phyloP scores from a whole-genome alignment of 2,329 filamentous ascomycete species.

The Sarocladium strictum region DNA sequence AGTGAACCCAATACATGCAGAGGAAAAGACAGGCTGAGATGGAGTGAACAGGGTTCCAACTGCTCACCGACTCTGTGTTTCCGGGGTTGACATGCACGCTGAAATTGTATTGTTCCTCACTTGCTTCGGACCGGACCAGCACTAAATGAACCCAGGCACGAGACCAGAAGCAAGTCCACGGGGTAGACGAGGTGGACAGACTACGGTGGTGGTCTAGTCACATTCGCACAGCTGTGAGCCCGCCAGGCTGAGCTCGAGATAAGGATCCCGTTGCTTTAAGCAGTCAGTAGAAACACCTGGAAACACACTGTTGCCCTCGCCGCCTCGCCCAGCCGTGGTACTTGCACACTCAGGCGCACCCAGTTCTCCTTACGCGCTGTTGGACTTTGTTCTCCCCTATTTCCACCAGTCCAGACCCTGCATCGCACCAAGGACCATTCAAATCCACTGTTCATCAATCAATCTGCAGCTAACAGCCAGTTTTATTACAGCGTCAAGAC shows the following conservation, averaged over 20 bases:
- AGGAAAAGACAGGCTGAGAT: too few species aligned
- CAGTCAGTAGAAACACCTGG: neutral
- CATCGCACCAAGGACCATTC: neutral
- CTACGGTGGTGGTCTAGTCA: too few species aligned
- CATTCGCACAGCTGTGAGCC: neutral
- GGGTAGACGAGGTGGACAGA: too few species aligned
- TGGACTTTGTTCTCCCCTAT: neutral
- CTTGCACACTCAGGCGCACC: too few species aligned
- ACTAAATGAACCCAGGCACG: too few species aligned
- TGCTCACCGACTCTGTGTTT: slow-evolving; percentile 3
- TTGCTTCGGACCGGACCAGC: too few species aligned
- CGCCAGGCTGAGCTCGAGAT: neutral
- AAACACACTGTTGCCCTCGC: neutral
- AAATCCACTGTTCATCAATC: slow-evolving; percentile 6
- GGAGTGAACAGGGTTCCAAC: too few species aligned
- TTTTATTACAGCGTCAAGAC: slow-evolving; percentile 4
- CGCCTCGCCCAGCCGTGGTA: neutral
- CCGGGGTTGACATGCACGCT: neutral
- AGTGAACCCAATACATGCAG: neutral
- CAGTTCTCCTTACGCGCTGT: neutral
- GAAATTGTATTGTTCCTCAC: too few species aligned
- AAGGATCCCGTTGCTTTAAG: too few species aligned
- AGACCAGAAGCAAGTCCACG: too few species aligned
- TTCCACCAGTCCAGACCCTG: neutral
- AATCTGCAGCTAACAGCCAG: slow-evolving; percentile 5